These are phyloP conservation scores for Pontederia paniculata DNA, from an alignment of 176 grass and related monocot species.

Conservation along the genomic window DNA sequence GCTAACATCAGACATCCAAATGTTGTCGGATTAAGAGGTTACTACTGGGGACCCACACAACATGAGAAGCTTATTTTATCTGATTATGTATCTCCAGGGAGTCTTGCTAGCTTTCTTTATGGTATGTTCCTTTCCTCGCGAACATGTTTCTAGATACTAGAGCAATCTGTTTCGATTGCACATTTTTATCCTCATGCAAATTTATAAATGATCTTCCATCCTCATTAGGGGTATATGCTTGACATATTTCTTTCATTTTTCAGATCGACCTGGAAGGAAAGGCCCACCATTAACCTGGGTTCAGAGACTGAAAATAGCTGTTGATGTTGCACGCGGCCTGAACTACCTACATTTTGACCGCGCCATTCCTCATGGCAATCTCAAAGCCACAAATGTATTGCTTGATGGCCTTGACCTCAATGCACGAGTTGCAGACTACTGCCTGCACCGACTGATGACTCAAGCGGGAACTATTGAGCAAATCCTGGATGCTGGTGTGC, in stretches of 20 bases:
- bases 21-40: conserved; percentile 60
- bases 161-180: no score
- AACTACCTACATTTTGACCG: conserved; percentile 74
- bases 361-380: conserved; percentile 81
- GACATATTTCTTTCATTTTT: conserved; percentile 9
- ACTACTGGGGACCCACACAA: conserved; percentile 86
- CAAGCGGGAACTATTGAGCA: conserved; percentile 53
- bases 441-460: conserved; percentile 71
- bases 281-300: conserved; percentile 35
- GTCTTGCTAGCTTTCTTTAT: conserved; percentile 57
- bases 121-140: conserved; percentile 36
- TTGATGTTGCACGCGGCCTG: conserved; percentile 46
- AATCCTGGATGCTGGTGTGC: conserved; percentile 57
- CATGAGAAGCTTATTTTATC: conserved; percentile 91
- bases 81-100: conserved; percentile 54
- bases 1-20: conserved; percentile 62
- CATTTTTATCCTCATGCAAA: no score
- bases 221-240: conserved; percentile 1
- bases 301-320: conserved; percentile 46
- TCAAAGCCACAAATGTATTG: conserved; percentile 71
- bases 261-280: conserved; percentile 55
- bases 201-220: no score
- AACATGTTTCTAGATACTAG: background rate
- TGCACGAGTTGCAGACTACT: conserved; percentile 61
- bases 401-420: conserved; percentile 4